Percentiles rank a stretch among this genome's conserved stretches.
Evolutionary conservation across 257 asterid species (phyloP).

Genomic region (Solanum chmielewskii): DNA sequence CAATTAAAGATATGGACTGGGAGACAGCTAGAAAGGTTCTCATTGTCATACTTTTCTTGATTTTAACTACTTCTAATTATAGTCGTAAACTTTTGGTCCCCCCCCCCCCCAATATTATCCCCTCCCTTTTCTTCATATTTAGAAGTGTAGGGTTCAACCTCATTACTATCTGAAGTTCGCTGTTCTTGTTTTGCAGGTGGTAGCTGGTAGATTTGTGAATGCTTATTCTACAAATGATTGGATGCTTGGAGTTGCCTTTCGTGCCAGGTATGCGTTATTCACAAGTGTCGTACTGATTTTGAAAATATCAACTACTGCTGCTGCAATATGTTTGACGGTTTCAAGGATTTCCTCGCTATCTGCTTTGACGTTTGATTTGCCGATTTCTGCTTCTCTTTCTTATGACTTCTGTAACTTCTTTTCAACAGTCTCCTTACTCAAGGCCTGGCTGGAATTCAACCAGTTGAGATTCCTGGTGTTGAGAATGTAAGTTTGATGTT

Average conservation of each 20-base stretch:
- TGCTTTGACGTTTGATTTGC: not conserved
- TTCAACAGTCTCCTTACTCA: constrained; percentile 79
- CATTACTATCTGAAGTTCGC: not conserved
- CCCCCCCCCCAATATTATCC: not conserved
- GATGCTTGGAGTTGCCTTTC: constrained; percentile 94
- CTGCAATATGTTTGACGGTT: not conserved
- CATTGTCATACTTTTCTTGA: not conserved
- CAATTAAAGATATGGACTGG: constrained; percentile 75
- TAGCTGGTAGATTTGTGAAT: constrained; percentile 87
- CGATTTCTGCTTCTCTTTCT: not conserved
- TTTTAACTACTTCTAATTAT: not conserved
- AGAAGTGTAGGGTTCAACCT: not conserved
- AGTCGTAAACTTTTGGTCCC: not conserved
- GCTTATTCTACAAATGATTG: constrained; percentile 81
- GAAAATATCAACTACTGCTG: not conserved
- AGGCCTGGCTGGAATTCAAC: constrained; percentile 98
- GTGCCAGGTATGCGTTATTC: constrained; percentile 55
- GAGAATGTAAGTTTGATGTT: constrained; percentile 47
- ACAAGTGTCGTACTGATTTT: not conserved
- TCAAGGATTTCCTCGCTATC: not conserved
- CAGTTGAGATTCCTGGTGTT: constrained; percentile 72
- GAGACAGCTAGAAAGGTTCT: constrained; percentile 81
- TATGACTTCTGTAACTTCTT: not conserved
- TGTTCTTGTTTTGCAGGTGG: constrained; percentile 43
- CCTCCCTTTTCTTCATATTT: not conserved